phyloP scores from a whole-genome alignment of 2,329 filamentous ascomycete species.

The Nemania diffusa region DNA sequence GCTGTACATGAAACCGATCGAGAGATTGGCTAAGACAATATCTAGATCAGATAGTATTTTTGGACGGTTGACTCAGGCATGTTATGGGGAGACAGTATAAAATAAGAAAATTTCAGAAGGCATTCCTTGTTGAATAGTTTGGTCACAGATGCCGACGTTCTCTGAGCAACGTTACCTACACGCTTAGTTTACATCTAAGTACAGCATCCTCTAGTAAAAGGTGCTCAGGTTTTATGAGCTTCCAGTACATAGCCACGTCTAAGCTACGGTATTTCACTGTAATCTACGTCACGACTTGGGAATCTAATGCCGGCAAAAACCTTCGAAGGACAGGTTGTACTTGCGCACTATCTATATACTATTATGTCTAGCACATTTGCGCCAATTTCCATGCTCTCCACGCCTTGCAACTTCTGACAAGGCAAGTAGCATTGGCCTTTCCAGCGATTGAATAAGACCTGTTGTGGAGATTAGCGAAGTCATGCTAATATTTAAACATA shows the following conservation, averaged over 20 bases:
- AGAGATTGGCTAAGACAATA: background rate
- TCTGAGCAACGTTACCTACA: too few species aligned
- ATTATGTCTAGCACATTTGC: background rate
- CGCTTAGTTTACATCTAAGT: too few species aligned
- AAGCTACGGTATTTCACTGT: background rate
- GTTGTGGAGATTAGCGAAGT: background rate
- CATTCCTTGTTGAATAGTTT: too few species aligned
- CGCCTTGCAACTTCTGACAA: background rate
- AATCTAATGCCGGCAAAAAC: background rate
- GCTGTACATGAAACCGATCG: too few species aligned
- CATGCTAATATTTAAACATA: background rate
- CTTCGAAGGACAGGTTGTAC: background rate
- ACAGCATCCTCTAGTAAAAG: constrained; percentile 7
- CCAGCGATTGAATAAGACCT: background rate
- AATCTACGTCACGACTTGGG: background rate
- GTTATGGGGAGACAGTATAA: too few species aligned
- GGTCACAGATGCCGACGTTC: too few species aligned
- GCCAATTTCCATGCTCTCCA: background rate
- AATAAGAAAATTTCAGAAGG: too few species aligned
- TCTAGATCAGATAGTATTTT: background rate
- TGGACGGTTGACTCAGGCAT: background rate
- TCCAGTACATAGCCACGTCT: background rate
- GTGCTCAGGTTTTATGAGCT: background rate
- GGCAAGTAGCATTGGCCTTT: background rate
- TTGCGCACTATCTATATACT: background rate